Evolutionary conservation across 306 rosid genomes (phyloP).

Genomic region (Bauhinia variegata): DNA sequence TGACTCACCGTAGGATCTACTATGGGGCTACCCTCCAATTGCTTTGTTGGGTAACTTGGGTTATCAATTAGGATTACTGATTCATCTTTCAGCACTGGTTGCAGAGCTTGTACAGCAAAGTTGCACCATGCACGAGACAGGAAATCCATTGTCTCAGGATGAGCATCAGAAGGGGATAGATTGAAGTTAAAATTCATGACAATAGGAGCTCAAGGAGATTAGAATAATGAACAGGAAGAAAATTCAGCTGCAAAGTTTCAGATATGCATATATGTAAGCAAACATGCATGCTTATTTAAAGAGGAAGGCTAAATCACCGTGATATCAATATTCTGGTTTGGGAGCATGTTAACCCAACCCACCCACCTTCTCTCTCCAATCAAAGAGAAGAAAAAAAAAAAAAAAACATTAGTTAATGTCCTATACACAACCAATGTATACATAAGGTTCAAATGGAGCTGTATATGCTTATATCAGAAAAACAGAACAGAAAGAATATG

Average conservation of each 20-base stretch:
- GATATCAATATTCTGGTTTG: conserved; percentile 31
- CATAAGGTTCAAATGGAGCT: conserved; percentile 2
- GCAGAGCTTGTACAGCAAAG: conserved; percentile 88
- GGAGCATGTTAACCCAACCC: conserved; percentile 38
- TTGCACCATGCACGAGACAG: conserved; percentile 87
- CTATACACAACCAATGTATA: conserved; percentile 20
- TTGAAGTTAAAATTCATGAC: conserved; percentile 54
- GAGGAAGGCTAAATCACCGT: conserved; percentile 30
- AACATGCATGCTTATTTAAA: conserved; percentile 51
- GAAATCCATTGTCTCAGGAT: conserved; percentile 88
- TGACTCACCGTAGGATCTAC: conserved; percentile 50
- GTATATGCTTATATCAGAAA: conserved; percentile 4
- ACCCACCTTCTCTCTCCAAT: background rate
- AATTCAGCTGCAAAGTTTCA: conserved; percentile 29
- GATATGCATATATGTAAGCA: conserved; percentile 29
- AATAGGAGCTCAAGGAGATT: background rate
- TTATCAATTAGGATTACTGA: conserved; percentile 57
- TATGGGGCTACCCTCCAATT: conserved; percentile 47
- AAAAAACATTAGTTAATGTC: background rate
- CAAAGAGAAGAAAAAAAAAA: background rate
- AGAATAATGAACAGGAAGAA: conserved; percentile 17
- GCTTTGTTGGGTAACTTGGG: conserved; percentile 50
- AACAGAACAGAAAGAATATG: conserved; percentile 27
- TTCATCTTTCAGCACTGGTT: conserved; percentile 56
- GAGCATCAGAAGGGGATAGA: conserved; percentile 75